These are phyloP conservation scores for Lagerstroemia speciosa DNA, from an alignment of 345 rosid species.

Conservation along the genomic window DNA sequence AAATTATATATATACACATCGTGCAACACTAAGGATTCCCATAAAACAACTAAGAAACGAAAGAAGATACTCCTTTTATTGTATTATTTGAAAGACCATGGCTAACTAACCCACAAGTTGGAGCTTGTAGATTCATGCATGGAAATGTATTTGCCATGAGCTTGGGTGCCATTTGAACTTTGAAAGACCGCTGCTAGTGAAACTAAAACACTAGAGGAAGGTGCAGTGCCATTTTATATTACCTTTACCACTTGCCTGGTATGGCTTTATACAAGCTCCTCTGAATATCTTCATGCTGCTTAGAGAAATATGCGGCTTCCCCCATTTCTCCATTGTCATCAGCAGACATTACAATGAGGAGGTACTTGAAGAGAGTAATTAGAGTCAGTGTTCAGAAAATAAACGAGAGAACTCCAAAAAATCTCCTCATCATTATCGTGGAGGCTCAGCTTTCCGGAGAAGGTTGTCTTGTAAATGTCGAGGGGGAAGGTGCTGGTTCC, in stretches of 20 bases:
- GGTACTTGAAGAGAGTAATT: constrained; percentile 63
- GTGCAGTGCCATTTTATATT: neutral
- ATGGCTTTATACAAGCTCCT: constrained; percentile 82
- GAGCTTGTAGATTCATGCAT: too few relatives aligned
- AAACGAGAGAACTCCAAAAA: constrained; percentile 75
- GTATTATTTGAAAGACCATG: too few relatives aligned
- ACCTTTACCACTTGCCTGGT: constrained; percentile 49
- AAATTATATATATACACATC: too few relatives aligned
- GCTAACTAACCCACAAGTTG: too few relatives aligned
- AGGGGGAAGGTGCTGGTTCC: constrained; percentile 79
- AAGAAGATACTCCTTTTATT: too few relatives aligned
- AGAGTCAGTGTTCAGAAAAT: constrained; percentile 90
- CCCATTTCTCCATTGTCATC: constrained; percentile 97
- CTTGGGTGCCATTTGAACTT: neutral
- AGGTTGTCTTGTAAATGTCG: constrained; percentile 72
- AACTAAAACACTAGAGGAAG: neutral
- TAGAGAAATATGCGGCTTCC: constrained; percentile 78
- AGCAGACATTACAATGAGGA: constrained; percentile 53
- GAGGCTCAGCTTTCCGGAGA: constrained; percentile 68
- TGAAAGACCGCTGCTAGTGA: neutral
- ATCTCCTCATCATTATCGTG: constrained; percentile 68
- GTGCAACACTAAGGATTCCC: neutral
- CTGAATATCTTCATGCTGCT: constrained; percentile 57
- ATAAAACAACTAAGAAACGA: neutral
- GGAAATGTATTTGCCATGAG: neutral